Evolutionary conservation across 2,329 filamentous ascomycete species (phyloP), one percentile per base, ranked within the genome.

Genomic region (Mariannaea elegans): DNA sequence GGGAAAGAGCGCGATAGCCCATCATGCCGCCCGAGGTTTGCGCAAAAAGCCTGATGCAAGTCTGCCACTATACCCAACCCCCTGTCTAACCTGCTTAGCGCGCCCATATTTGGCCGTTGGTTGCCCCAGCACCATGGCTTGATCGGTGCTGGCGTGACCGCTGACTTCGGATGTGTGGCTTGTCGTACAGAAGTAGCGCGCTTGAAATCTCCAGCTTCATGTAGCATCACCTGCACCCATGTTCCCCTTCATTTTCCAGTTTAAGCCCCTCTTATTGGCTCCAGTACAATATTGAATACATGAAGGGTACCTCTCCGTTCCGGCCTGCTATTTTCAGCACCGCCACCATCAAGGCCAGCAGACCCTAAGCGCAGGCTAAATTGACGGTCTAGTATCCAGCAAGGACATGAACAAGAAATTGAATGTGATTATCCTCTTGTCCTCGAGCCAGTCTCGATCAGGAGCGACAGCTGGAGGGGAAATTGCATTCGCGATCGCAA

Each of bases 101-200:
- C 24, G 29, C 14, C 50, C 56, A 52, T 44, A 48, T 59, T 59
- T 48, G 56, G 56, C 56, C 49, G 55, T 31, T 42, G 48, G 56
- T 59, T 59, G 56, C 56, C 56, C 49, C 56, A 59, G 56, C 56
- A 59, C 45, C 56, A 54, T 32, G 8, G 50, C 56, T 47, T 44
- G 31, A 54, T 50, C 16, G 13, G 46, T 44, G 32, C 54, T 57
- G 49, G 49, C 47, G 54, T 29, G 21, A 29, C 45, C 44, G 21
- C 31, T 59, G 38, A 48, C 56, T 49, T 19, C 18, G 31, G 36
- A 38, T 50, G 19, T 19, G 49, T 44, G n/a, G 18, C 50, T 44
- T 48, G 56, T 59, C 54, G 36, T 16, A 16, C 14, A 14, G 16
- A 59, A 49, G 56, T 59, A 45, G 10, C 56, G 13, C 56, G 21